Evolutionary conservation across 805 yeast genomes (phyloP).

Genomic region (Ogataea kodamae): DNA sequence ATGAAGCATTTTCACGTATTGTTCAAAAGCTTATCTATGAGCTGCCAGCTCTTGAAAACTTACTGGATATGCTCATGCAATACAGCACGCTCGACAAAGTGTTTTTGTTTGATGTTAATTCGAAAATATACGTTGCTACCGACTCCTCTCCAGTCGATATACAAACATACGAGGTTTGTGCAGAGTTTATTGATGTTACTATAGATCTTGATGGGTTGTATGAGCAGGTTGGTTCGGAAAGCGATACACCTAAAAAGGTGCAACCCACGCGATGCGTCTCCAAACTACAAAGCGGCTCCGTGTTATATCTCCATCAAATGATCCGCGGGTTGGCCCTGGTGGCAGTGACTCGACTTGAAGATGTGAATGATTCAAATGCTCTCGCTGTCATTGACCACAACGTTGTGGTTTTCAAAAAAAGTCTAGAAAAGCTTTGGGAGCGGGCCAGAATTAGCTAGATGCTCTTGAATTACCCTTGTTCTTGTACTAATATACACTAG

Average conservation of each 20-base stretch:
- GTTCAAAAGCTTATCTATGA: conserved; percentile 90
- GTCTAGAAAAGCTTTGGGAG: conserved; percentile 71
- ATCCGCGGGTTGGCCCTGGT: conserved; percentile 89
- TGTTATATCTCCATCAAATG: conserved; percentile 84
- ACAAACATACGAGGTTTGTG: conserved; percentile 93
- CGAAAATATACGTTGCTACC: conserved; percentile 93
- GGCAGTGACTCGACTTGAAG: conserved; percentile 73
- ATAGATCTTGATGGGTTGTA: conserved; percentile 80
- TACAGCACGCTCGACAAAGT: conserved; percentile 91
- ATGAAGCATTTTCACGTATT: conserved; percentile 91
- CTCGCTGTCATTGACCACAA: conserved; percentile 82
- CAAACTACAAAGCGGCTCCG: conserved; percentile 76
- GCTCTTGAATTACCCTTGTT: conserved; percentile 2
- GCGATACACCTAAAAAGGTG: conserved; percentile 3
- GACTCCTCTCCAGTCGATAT: conserved; percentile 95
- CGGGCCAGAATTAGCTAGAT: conserved; percentile 32
- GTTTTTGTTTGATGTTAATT: conserved; percentile 84
- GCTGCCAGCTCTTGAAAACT: conserved; percentile 79
- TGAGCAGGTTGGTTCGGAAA: conserved; percentile 25
- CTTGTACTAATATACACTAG: conserved; percentile 12
- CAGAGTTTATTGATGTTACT: conserved; percentile 93
- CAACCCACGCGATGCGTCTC: conserved; percentile 55
- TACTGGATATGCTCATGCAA: conserved; percentile 83
- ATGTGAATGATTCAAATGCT: conserved; percentile 43
- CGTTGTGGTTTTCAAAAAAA: conserved; percentile 72